Conservation (phyloP, 169 alveolate genomes). For the Plasmodium blacklocki region DNA sequence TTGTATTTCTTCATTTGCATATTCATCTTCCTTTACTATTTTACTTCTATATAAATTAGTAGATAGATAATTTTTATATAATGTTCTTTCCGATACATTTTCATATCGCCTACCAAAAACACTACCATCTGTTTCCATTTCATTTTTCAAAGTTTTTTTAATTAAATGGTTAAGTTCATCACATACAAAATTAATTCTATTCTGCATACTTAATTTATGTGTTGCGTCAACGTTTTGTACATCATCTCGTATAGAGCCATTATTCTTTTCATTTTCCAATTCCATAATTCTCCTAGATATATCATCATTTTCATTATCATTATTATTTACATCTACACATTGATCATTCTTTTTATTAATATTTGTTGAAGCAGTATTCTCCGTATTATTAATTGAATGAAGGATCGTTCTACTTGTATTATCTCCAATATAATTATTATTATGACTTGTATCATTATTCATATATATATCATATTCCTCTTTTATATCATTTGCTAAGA, state of each 20-base stretch:
- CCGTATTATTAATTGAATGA: not conserved
- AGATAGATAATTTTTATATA: conserved; percentile 53
- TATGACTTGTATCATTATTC: no score
- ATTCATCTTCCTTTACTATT: not conserved
- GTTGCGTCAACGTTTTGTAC: not conserved
- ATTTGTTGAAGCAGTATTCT: not conserved
- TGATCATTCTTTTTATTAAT: not conserved
- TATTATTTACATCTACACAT: not conserved
- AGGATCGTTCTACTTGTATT: not conserved
- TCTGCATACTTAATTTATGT: conserved; percentile 17
- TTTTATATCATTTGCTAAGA: no score
- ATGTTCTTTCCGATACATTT: conserved; percentile 42
- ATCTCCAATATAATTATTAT: not conserved
- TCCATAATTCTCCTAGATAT: conserved; percentile 8
- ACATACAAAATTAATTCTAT: conserved; percentile 61
- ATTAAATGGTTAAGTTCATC: conserved; percentile 44
- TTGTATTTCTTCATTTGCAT: conserved; percentile 10
- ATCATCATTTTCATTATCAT: not conserved
- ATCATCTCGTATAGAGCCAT: not conserved
- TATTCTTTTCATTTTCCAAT: conserved; percentile 5
- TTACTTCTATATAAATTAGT: conserved; percentile 41
- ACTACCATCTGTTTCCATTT: not conserved
- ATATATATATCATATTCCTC: no score
- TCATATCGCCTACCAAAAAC: conserved; percentile 12
- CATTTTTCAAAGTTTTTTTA: conserved; percentile 45